Evolutionary conservation across 1,139 yeast genomes (phyloP).

Genomic region (Lodderomyces oxycetoniae): DNA sequence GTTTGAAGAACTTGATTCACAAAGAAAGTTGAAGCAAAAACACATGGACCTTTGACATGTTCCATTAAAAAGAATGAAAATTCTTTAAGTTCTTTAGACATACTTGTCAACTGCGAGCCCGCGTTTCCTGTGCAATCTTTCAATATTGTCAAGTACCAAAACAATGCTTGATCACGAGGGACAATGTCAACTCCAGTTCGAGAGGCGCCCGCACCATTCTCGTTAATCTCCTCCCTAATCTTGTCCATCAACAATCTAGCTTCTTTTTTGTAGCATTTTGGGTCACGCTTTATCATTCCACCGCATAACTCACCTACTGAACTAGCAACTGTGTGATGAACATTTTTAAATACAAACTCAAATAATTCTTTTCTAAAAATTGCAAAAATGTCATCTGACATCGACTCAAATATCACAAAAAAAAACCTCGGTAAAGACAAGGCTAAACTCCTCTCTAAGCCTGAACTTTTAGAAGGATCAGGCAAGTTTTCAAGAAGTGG

Average conservation of each 20-base stretch:
- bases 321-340: slow-evolving; percentile 63
- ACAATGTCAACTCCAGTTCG: slow-evolving; percentile 66
- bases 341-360: slow-evolving; percentile 54
- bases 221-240: slow-evolving; percentile 67
- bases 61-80: slow-evolving; percentile 52
- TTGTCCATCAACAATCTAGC: slow-evolving; percentile 45
- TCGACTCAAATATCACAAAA: slow-evolving; percentile 62
- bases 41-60: slow-evolving; percentile 62
- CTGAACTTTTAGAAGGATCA: slow-evolving; percentile 47
- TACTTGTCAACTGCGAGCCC: slow-evolving; percentile 43
- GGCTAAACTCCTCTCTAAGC: slow-evolving; percentile 50
- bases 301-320: slow-evolving; percentile 70
- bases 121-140: slow-evolving; percentile 74
- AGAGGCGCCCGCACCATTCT: slow-evolving; percentile 77
- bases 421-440: slow-evolving; percentile 61
- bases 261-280: slow-evolving; percentile 40
- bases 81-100: slow-evolving; percentile 43
- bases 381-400: slow-evolving; percentile 60
- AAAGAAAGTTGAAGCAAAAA: slow-evolving; percentile 44
- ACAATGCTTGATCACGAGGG: slow-evolving; percentile 73
- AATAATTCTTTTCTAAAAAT: slow-evolving; percentile 49
- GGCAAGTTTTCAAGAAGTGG: slow-evolving; percentile 73
- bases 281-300: slow-evolving; percentile 60
- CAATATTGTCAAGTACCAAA: slow-evolving; percentile 67
- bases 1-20: slow-evolving; percentile 66